phyloP scores from a whole-genome alignment of 2,329 filamentous ascomycete species.

The Aureobasidium mangrovei region DNA sequence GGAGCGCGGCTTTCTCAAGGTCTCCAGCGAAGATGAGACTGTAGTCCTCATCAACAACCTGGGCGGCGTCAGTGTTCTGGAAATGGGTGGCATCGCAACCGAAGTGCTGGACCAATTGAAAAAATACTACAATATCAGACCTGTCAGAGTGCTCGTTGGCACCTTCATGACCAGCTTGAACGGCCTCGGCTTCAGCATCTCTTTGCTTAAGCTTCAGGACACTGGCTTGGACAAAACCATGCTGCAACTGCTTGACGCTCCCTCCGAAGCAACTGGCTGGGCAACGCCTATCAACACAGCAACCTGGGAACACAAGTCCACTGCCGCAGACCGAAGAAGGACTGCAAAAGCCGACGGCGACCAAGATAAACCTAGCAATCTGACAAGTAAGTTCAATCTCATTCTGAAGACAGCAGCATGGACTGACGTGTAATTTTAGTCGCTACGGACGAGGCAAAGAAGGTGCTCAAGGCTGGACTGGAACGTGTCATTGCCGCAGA shows the following conservation, averaged over 20 bases:
- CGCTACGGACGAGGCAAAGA: slow-evolving; percentile 44
- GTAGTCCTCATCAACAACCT: slow-evolving; percentile 69
- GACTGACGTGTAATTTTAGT: slow-evolving; percentile 29
- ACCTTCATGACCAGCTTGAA: slow-evolving; percentile 68
- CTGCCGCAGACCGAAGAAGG: slow-evolving; percentile 30
- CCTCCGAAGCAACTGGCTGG: slow-evolving; percentile 61
- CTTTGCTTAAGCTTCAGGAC: slow-evolving; percentile 54
- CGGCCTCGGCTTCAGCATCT: slow-evolving; percentile 62
- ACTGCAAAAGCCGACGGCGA: slow-evolving; percentile 30
- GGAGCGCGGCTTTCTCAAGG: slow-evolving; percentile 60
- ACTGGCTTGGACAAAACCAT: slow-evolving; percentile 53
- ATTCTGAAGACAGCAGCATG: not conserved
- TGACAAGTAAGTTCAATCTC: slow-evolving; percentile 36
- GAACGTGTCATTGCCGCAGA: slow-evolving; percentile 56
- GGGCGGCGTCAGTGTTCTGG: slow-evolving; percentile 62
- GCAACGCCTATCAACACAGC: slow-evolving; percentile 48
- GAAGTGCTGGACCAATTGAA: slow-evolving; percentile 56
- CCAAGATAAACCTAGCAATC: slow-evolving; percentile 41
- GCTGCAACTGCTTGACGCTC: slow-evolving; percentile 59
- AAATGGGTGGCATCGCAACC: slow-evolving; percentile 63
- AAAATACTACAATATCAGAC: slow-evolving; percentile 50
- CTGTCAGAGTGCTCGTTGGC: slow-evolving; percentile 52
- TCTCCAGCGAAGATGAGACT: slow-evolving; percentile 52
- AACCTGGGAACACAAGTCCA: slow-evolving; percentile 48
- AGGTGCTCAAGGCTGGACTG: slow-evolving; percentile 47